Conservation (phyloP, 768 basidiomycete species). For the Russula lepida region DNA sequence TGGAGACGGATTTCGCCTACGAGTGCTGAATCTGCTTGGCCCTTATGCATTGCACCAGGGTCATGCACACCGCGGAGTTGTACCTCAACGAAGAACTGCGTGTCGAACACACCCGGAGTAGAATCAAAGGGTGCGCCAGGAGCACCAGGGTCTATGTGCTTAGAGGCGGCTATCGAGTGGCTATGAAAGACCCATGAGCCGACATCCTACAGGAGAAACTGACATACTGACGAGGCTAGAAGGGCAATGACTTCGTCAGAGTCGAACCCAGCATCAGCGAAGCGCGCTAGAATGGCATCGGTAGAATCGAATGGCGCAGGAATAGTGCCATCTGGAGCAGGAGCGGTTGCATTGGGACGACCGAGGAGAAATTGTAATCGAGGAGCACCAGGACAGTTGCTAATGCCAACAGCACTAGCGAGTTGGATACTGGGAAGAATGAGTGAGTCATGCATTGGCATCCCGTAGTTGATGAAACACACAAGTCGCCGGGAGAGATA, state of each 20-base stretch:
- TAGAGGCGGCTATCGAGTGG: constrained; percentile 20
- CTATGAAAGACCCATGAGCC: not conserved
- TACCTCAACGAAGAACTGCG: constrained; percentile 26
- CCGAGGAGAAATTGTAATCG: constrained; percentile 33
- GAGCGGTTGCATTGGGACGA: constrained; percentile 26
- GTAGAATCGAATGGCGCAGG: constrained; percentile 28
- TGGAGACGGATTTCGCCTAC: constrained; percentile 6
- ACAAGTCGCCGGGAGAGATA: constrained; percentile 41
- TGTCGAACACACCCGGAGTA: constrained; percentile 24
- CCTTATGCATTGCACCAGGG: not conserved
- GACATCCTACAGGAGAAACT: constrained; percentile 18
- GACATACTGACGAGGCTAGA: constrained; percentile 28
- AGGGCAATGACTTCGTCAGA: constrained; percentile 31
- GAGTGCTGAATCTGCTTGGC: not conserved
- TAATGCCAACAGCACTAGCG: constrained; percentile 30
- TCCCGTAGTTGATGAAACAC: constrained; percentile 11
- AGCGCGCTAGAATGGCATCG: constrained; percentile 25
- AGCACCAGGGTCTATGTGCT: constrained; percentile 23
- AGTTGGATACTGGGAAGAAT: constrained; percentile 28
- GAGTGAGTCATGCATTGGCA: not conserved
- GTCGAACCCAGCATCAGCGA: constrained; percentile 31
- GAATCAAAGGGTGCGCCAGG: constrained; percentile 37
- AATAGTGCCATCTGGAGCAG: constrained; percentile 28
- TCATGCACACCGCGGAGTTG: constrained; percentile 9
- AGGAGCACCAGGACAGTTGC: constrained; percentile 36